These are phyloP conservation scores for Alternaria rosae DNA, from an alignment of 2,329 filamentous ascomycete genomes.

Conservation along the genomic window DNA sequence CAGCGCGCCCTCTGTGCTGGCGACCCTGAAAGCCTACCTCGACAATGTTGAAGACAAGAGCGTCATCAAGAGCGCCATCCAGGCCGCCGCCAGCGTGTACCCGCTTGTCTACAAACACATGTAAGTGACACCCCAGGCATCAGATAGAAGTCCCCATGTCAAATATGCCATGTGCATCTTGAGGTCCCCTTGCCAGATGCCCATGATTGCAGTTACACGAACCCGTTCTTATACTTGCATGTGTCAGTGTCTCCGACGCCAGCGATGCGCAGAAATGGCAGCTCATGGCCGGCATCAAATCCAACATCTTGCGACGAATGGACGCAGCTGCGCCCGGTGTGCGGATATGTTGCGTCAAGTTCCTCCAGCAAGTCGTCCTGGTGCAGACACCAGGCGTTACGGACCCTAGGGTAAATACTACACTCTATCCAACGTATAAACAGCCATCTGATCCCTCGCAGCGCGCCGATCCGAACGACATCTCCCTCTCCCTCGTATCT, in stretches of 20 bases:
- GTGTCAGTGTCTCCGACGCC: constrained; percentile 80
- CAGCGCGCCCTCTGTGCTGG: constrained; percentile 77
- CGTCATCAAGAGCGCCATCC: constrained; percentile 85
- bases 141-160: constrained; percentile 32
- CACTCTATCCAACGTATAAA: constrained; percentile 7
- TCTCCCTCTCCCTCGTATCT: constrained; percentile 86
- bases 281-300: constrained; percentile 86
- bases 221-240: constrained; percentile 45
- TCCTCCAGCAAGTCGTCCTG: constrained; percentile 90
- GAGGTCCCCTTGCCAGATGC: constrained; percentile 22
- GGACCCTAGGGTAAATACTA: constrained; percentile 76
- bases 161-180: constrained; percentile 23
- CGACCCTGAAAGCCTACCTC: constrained; percentile 67
- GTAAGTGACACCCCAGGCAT: constrained; percentile 66
- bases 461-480: constrained; percentile 78
- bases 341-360: constrained; percentile 95
- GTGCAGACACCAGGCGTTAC: constrained; percentile 87
- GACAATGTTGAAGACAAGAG: constrained; percentile 72
- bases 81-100: constrained; percentile 91
- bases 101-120: constrained; percentile 91
- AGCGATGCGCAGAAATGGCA: constrained; percentile 86
- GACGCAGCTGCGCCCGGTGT: constrained; percentile 78
- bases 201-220: constrained; percentile 26
- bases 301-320: constrained; percentile 87
- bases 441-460: constrained; percentile 52